These are phyloP conservation scores for Phytophthora cryptogea DNA, from an alignment of 352 stramenopile genomes.

Conservation along the genomic window DNA sequence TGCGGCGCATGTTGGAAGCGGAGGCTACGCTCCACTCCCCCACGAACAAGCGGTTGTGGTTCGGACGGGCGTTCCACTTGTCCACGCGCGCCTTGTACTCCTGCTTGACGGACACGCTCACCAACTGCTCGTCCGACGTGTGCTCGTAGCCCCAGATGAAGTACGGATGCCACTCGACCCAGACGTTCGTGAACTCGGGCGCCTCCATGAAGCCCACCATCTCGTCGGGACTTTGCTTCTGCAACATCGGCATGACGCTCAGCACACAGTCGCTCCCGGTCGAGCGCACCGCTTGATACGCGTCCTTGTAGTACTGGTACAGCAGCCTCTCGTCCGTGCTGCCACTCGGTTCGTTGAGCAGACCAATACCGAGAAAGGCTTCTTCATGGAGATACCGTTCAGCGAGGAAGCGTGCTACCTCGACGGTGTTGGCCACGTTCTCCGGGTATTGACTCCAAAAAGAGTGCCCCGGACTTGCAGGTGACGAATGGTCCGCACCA, in stretches of 20 bases:
- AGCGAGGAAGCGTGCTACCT: conserved; percentile 58
- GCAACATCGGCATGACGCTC: conserved; percentile 60
- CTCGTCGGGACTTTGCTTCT: conserved; percentile 57
- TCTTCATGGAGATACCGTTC: conserved; percentile 63
- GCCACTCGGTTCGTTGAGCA: conserved; percentile 72
- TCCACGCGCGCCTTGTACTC: conserved; percentile 34
- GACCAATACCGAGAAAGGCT: conserved; percentile 71
- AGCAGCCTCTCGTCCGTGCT: conserved; percentile 51
- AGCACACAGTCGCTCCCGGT: conserved; percentile 71
- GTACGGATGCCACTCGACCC: conserved; percentile 84
- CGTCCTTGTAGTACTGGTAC: conserved; percentile 78
- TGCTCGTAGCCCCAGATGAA: conserved; percentile 83
- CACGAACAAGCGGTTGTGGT: conserved; percentile 55
- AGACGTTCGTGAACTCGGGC: conserved; percentile 69
- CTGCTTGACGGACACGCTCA: conserved; percentile 40
- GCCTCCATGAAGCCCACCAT: conserved; percentile 63
- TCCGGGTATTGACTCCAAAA: conserved; percentile 62
- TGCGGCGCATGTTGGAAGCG: conserved; percentile 48
- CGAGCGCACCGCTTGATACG: conserved; percentile 60
- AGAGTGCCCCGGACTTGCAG: conserved; percentile 42
- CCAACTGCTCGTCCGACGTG: conserved; percentile 47
- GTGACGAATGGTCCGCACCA: conserved; percentile 44
- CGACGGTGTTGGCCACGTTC: conserved; percentile 64
- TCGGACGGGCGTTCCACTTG: conserved; percentile 38
- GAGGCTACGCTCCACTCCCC: conserved; percentile 65